Conservation (phyloP, 1,284 basidiomycete genomes). For the Ganoderma sinense region DNA sequence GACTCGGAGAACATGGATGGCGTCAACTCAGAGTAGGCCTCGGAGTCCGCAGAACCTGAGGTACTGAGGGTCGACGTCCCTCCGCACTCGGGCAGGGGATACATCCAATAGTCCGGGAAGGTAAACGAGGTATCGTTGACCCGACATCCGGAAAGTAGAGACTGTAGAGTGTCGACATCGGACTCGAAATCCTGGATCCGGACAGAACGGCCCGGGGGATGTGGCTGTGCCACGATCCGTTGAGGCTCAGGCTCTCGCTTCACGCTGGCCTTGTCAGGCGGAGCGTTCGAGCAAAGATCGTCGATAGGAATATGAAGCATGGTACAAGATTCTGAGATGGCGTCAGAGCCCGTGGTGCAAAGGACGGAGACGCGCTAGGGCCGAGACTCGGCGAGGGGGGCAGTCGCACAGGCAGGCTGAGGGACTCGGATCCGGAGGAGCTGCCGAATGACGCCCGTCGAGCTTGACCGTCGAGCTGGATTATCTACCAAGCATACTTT, state of each 20-base stretch:
- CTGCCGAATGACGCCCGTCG: neutral
- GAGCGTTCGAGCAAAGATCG: neutral
- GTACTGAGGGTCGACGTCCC: neutral
- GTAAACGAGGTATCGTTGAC: neutral
- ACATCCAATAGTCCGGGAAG: neutral
- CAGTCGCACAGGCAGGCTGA: too few species aligned
- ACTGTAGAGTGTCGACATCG: neutral
- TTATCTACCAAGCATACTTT: neutral
- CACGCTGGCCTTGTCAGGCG: neutral
- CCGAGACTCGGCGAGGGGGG: too few species aligned
- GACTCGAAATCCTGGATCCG: neutral
- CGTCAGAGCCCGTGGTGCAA: too few species aligned
- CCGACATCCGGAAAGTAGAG: neutral
- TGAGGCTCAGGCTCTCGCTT: neutral
- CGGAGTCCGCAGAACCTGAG: neutral
- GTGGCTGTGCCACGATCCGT: slow-evolving; percentile 13
- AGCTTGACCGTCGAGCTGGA: neutral
- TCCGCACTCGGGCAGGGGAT: neutral
- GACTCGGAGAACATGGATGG: neutral
- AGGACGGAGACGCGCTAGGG: too few species aligned
- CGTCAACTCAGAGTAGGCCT: neutral
- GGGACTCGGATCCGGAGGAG: neutral
- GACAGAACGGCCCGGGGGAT: neutral
- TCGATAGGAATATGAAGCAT: neutral
- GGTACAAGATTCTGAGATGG: neutral